Conservation (phyloP, 2,329 filamentous ascomycete species). For the Thyridium curvatum region DNA sequence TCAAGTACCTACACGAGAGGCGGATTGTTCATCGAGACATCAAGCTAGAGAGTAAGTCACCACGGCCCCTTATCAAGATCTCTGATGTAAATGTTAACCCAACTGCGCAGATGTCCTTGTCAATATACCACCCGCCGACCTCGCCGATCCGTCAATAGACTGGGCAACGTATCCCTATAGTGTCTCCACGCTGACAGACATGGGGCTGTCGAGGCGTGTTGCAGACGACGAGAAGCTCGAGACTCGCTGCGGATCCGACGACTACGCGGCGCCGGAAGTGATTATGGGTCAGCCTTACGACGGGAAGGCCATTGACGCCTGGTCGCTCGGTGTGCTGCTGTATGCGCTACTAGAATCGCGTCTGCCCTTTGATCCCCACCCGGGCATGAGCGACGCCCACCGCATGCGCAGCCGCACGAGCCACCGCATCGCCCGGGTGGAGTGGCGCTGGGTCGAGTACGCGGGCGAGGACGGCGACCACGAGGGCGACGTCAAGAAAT, state of each 20-base stretch:
- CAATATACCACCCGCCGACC: conserved; percentile 65
- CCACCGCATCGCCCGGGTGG: conserved; percentile 89
- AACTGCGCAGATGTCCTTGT: conserved; percentile 71
- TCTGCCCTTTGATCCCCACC: conserved; percentile 85
- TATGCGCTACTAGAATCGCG: conserved; percentile 93
- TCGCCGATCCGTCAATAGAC: conserved; percentile 56
- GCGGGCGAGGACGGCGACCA: conserved; percentile 82
- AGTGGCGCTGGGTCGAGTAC: conserved; percentile 92
- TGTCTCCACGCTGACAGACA: conserved; percentile 81
- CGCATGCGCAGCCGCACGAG: conserved; percentile 76
- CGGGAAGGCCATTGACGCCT: conserved; percentile 84
- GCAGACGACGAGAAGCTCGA: conserved; percentile 83
- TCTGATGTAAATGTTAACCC: conserved; percentile 7
- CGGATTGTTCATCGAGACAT: conserved; percentile 95
- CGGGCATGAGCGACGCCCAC: conserved; percentile 69
- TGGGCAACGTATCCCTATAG: conserved; percentile 75
- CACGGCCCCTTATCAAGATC: conserved; percentile 9
- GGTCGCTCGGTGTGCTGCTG: conserved; percentile 88
- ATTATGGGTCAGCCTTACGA: conserved; percentile 94
- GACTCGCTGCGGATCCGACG: conserved; percentile 90
- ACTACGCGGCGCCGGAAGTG: conserved; percentile 95
- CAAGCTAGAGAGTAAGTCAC: conserved; percentile 79
- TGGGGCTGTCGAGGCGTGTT: conserved; percentile 83
- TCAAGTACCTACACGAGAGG: conserved; percentile 76
- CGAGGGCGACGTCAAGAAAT: conserved; percentile 57